Evolutionary conservation across 2,329 filamentous ascomycete genomes (phyloP).

Genomic region (Colletotrichum tropicicola): DNA sequence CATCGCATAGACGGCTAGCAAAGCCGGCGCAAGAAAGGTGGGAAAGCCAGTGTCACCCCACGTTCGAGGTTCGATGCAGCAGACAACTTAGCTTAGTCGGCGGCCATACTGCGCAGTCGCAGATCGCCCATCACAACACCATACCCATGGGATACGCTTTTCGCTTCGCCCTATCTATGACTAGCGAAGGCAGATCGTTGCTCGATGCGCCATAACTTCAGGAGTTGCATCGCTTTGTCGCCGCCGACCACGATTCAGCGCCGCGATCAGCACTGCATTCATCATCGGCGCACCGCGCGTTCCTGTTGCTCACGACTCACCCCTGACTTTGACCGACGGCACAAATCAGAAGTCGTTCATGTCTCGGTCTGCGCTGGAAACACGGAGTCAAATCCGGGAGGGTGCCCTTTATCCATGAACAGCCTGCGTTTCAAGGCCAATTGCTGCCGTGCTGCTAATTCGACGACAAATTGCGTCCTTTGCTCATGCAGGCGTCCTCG

Average conservation of each 20-base stretch:
- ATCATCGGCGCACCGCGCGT: background rate
- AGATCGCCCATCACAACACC: background rate
- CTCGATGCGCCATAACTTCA: background rate
- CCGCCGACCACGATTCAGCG: constrained; percentile 6
- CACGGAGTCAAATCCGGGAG: background rate
- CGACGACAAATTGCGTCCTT: background rate
- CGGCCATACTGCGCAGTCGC: background rate
- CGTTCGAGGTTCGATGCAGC: background rate
- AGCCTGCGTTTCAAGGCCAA: background rate
- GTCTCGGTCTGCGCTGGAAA: background rate
- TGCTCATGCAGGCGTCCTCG: background rate
- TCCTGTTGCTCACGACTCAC: background rate
- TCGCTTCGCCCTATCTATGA: constrained; percentile 8
- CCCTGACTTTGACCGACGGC: background rate
- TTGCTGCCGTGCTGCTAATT: background rate
- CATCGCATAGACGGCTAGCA: constrained; percentile 16
- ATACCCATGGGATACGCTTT: background rate
- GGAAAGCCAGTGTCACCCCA: background rate
- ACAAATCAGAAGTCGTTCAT: background rate
- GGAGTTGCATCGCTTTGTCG: background rate
- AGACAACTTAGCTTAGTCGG: background rate
- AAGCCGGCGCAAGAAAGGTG: background rate
- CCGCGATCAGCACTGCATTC: constrained; percentile 1
- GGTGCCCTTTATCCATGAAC: no score
- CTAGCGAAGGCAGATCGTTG: constrained; percentile 12